These are phyloP conservation scores for Mytilinidion resinicola DNA, from an alignment of 495 filamentous ascomycete species.

Conservation along the genomic window DNA sequence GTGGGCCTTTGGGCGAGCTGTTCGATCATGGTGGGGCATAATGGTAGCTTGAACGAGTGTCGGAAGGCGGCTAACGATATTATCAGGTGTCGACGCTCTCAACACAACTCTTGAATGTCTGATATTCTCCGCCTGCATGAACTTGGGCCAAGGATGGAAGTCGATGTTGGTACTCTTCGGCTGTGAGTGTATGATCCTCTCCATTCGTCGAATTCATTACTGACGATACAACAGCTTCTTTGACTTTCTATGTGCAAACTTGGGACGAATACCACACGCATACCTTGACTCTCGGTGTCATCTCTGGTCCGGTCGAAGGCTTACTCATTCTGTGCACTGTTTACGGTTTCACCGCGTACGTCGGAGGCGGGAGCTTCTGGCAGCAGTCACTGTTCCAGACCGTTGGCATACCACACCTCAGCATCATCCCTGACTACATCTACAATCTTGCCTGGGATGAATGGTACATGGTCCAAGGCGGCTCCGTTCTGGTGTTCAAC, in stretches of 20 bases:
- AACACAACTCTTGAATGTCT: constrained; percentile 93
- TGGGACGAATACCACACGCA: constrained; percentile 99
- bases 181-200: constrained; percentile 43
- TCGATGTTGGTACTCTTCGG: constrained; percentile 82
- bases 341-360: constrained; percentile 76
- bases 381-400: constrained; percentile 69
- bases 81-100: constrained; percentile 75
- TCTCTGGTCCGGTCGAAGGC: constrained; percentile 94
- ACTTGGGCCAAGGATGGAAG: constrained; percentile 87
- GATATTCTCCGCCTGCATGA: constrained; percentile 84
- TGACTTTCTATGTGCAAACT: constrained; percentile 96
- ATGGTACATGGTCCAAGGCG: constrained; percentile 92
- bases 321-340: constrained; percentile 76
- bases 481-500: constrained; percentile 75
- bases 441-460: constrained; percentile 79
- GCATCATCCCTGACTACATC: constrained; percentile 57
- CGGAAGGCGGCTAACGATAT: constrained; percentile 8
- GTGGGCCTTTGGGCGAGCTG: constrained; percentile 87
- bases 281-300: constrained; percentile 81
- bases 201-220: not conserved
- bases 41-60: not conserved
- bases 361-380: constrained; percentile 90
- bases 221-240: constrained; percentile 47
- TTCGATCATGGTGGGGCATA: constrained; percentile 79
- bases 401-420: constrained; percentile 57